These are phyloP conservation scores for Henckelia pumila DNA, from an alignment of 257 asterid species.

Conservation along the genomic window DNA sequence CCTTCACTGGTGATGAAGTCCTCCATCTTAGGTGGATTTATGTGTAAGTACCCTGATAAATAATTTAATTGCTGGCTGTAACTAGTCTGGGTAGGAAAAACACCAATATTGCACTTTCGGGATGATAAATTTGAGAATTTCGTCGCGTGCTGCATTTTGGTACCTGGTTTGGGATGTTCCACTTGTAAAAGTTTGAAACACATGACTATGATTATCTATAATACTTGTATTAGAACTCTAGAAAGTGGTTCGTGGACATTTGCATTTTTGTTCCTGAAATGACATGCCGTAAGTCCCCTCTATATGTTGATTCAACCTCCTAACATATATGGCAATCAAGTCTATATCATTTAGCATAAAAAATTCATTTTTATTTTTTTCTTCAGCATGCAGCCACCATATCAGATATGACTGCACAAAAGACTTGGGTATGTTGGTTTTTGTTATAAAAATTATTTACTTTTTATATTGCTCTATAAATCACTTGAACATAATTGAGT, in stretches of 20 bases:
- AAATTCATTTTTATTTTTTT: constrained; percentile 16
- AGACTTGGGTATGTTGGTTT: too few species aligned
- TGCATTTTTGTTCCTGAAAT: constrained; percentile 15
- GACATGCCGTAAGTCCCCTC: constrained; percentile 5
- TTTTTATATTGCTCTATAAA: too few species aligned
- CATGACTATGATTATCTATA: not conserved
- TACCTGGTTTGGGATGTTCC: constrained; percentile 15
- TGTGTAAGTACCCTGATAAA: not conserved
- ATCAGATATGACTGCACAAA: too few species aligned
- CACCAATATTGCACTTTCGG: constrained; percentile 7
- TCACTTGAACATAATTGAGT: too few species aligned
- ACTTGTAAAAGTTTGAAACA: constrained; percentile 17
- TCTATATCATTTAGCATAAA: constrained; percentile 16
- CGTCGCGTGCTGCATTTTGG: constrained; percentile 8
- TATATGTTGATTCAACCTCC: constrained; percentile 17
- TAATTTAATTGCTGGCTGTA: constrained; percentile 1
- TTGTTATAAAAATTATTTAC: too few species aligned
- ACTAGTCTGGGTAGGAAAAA: too few species aligned
- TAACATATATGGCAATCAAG: constrained; percentile 17
- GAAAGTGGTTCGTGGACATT: constrained; percentile 16
- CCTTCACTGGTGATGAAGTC: constrained; percentile 6
- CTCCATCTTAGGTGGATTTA: not conserved
- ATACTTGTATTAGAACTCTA: not conserved
- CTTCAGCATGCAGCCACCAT: constrained; percentile 92
- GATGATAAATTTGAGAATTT: not conserved